Conservation (phyloP, 768 basidiomycete genomes). For the Tephrocybe sp. region DNA sequence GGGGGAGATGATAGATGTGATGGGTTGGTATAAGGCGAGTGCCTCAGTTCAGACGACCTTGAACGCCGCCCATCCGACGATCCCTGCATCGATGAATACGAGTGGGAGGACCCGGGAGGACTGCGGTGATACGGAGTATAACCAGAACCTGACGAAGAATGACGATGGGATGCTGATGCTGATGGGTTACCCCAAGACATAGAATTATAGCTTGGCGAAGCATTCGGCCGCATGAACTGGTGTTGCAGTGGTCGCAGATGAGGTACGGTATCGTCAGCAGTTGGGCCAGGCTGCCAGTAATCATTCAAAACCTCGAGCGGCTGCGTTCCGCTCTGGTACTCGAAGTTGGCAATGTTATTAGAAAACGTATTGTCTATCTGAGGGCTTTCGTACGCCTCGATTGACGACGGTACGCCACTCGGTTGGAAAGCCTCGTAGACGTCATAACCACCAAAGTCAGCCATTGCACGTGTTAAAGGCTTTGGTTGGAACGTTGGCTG, state of each 20-base stretch:
- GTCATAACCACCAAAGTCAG: constrained; percentile 6
- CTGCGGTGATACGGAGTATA: constrained; percentile 7
- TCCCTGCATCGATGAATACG: constrained; percentile 2
- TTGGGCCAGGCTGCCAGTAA: constrained; percentile 4
- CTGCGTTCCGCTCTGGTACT: constrained; percentile 1
- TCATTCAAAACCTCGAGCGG: background rate
- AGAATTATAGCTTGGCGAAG: constrained; percentile 5
- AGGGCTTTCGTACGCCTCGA: background rate
- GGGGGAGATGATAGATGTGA: constrained; percentile 10
- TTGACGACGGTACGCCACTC: background rate
- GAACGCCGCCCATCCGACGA: constrained; percentile 6
- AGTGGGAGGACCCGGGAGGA: constrained; percentile 7
- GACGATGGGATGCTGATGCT: background rate
- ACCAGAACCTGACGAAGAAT: constrained; percentile 3
- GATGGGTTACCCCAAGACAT: constrained; percentile 1
- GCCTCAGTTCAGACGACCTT: constrained; percentile 9
- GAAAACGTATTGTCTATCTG: constrained; percentile 1
- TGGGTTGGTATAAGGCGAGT: constrained; percentile 8
- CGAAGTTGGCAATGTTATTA: background rate
- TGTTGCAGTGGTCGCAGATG: background rate
- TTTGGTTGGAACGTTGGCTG: constrained; percentile 4
- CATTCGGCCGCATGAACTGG: constrained; percentile 1
- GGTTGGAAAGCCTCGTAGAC: constrained; percentile 1
- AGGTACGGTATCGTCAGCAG: background rate
- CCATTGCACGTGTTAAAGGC: constrained; percentile 14